Conservation (phyloP, 495 filamentous ascomycete species). For the Penicillium antarcticum region DNA sequence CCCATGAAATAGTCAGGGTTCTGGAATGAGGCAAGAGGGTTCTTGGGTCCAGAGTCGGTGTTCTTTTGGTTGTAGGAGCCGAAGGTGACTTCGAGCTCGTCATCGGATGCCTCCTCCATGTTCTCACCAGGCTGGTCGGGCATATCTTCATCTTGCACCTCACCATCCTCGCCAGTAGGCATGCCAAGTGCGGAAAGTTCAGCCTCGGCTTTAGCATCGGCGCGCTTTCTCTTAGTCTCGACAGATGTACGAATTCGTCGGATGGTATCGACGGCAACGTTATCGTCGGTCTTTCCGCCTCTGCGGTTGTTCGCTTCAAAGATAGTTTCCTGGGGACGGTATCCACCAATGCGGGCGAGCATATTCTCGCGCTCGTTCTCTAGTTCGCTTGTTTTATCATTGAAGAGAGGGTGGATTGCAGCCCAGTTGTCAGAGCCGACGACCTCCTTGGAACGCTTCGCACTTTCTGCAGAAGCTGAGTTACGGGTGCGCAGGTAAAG, state of each 20-base stretch:
- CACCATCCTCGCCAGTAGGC: constrained; percentile 28
- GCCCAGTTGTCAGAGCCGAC: constrained; percentile 64
- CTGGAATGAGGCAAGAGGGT: constrained; percentile 53
- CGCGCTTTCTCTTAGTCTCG: constrained; percentile 41
- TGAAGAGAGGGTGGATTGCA: constrained; percentile 73
- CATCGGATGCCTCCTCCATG: constrained; percentile 66
- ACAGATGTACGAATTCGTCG: constrained; percentile 58
- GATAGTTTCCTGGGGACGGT: constrained; percentile 86
- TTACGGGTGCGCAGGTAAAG: constrained; percentile 87
- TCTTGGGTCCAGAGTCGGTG: constrained; percentile 18
- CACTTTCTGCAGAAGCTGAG: constrained; percentile 81
- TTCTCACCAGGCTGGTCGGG: constrained; percentile 49
- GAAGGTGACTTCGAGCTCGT: constrained; percentile 81
- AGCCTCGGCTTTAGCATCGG: constrained; percentile 27
- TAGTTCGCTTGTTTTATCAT: constrained; percentile 54
- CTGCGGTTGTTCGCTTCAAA: constrained; percentile 84
- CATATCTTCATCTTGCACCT: constrained; percentile 32
- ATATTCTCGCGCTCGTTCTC: constrained; percentile 77
- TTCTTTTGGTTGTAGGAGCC: constrained; percentile 50
- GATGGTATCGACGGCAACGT: constrained; percentile 78
- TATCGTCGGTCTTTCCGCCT: constrained; percentile 47
- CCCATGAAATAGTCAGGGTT: constrained; percentile 94
- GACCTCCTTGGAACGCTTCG: constrained; percentile 76
- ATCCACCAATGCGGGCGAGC: constrained; percentile 79
- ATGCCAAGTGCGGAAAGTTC: constrained; percentile 25